Percentiles rank a stretch among this genome's conserved stretches.
Conservation (phyloP, 768 basidiomycete genomes). For the Phylloporus sp. region DNA sequence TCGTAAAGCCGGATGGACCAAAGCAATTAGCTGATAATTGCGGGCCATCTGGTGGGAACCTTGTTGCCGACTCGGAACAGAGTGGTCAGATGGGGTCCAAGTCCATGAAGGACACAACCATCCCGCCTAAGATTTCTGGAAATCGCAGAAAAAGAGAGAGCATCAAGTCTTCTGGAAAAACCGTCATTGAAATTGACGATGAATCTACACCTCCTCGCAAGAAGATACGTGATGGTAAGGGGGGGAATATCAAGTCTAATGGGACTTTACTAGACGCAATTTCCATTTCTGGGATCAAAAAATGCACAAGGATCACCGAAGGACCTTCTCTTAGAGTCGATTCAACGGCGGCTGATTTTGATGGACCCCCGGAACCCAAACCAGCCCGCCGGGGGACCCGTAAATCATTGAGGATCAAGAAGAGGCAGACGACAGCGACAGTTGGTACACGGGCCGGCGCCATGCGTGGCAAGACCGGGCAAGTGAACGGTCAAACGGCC, state of each 20-base stretch:
- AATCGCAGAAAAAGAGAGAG: conserved; percentile 27
- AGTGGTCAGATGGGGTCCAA: background rate
- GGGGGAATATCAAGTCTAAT: background rate
- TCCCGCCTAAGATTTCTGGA: conserved; percentile 16
- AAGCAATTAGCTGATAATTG: background rate
- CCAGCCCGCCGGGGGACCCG: conserved; percentile 7
- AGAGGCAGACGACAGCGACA: conserved; percentile 3
- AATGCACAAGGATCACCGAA: conserved; percentile 33
- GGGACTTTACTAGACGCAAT: background rate
- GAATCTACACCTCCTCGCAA: conserved; percentile 14
- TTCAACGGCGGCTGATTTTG: conserved; percentile 25
- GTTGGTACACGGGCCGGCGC: conserved; percentile 14
- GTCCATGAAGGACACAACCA: background rate
- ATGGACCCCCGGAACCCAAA: conserved; percentile 28
- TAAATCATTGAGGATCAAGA: conserved; percentile 17
- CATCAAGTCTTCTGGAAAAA: conserved; percentile 1
- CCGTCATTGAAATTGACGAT: conserved; percentile 11
- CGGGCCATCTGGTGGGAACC: background rate
- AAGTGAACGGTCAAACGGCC: background rate
- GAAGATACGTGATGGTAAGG: conserved; percentile 15
- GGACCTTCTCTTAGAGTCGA: conserved; percentile 27
- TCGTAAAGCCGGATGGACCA: background rate
- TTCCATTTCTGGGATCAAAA: conserved; percentile 21
- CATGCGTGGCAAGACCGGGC: conserved; percentile 25
- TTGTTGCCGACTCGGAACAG: background rate